A percentile compares a stretch with the other conserved stretches of the same genome.
These are phyloP conservation scores for Yamadazyma sp. DNA, from an alignment of 1,139 yeast species.

Conservation along the genomic window DNA sequence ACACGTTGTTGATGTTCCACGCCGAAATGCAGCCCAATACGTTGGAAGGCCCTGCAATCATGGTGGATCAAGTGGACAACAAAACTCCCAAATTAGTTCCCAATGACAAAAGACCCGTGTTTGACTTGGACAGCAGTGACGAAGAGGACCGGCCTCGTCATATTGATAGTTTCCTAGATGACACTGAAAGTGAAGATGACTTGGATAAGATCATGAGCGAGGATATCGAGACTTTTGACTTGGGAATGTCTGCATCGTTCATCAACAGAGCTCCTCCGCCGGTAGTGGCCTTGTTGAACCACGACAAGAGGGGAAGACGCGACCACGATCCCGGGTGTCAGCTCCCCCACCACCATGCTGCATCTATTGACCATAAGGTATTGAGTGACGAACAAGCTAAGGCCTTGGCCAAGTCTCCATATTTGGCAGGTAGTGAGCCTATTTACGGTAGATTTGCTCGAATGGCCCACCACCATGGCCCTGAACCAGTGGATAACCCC, in stretches of 20 bases:
- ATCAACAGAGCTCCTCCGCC: slow-evolving; percentile 41
- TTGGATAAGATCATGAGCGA: slow-evolving; percentile 12
- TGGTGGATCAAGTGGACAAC: slow-evolving; percentile 17
- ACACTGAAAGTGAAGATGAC: slow-evolving; percentile 4
- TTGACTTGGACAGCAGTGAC: slow-evolving; percentile 20
- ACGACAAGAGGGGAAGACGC: slow-evolving; percentile 18
- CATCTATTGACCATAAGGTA: slow-evolving; percentile 35
- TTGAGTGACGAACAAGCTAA: slow-evolving; percentile 50
- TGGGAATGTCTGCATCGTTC: slow-evolving; percentile 50
- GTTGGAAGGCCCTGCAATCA: slow-evolving; percentile 24
- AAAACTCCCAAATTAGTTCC: slow-evolving; percentile 25
- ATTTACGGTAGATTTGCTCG: slow-evolving; percentile 50
- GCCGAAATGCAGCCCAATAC: slow-evolving; percentile 74
- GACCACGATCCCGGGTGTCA: slow-evolving; percentile 29
- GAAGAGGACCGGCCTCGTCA: slow-evolving; percentile 6
- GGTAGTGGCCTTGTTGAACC: slow-evolving; percentile 31
- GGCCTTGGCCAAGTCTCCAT: slow-evolving; percentile 55
- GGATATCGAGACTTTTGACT: slow-evolving; percentile 35
- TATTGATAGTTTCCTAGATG: slow-evolving; percentile 5
- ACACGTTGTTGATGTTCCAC: slow-evolving; percentile 84
- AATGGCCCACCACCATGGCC: slow-evolving; percentile 36
- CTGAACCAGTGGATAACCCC: slow-evolving; percentile 11
- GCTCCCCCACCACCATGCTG: slow-evolving; percentile 42
- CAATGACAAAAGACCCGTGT: slow-evolving; percentile 20
- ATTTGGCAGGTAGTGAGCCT: slow-evolving; percentile 59